Evolutionary conservation across 345 rosid species (phyloP), one percentile per base, ranked within the genome.

Genomic region (Salix suchowensis): DNA sequence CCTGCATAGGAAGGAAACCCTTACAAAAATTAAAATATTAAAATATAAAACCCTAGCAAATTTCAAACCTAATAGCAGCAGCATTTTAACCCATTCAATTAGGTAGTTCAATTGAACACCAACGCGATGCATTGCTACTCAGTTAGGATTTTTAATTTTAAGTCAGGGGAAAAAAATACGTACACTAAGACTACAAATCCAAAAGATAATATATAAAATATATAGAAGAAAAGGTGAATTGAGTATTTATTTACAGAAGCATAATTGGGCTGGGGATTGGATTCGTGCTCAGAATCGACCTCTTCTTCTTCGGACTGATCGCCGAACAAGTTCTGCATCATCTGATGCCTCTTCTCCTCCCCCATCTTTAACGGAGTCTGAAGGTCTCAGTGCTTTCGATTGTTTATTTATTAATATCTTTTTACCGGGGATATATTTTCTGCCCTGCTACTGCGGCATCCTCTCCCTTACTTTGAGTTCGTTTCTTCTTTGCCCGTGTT

Each of bases 261-360:
- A 79, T 90, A 92, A 61, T 83, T 82, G 4, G 99, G 97, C 62
- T 92, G 98, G 74, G 94, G 98, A 69, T 91, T 96, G 67, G 98
- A 96, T 75, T 96, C 99, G 70, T 93, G 99, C 76, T 93, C 98
- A 79, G 98, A 96, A 81, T 96, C 98, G 78, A 93, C 78, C 85
- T 92, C 97, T 74, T 90, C 92, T 81, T 87, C 98, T 83, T 93
- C 99, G 42, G 99, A 96, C 74, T 92, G 92, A 78, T 96, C 97
- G 42, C 99, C 99, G 89, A 96, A 96, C 34, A 93, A 87, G 71
- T 93, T 90, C 84, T 92, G 97, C 99, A 93, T 96, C 97, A 96
- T 93, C 92, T 87, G 87, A 70, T 86, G 91, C 87, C 99, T 87
- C 87, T 91, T 93, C 85, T 88, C 97, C 75, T 88, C 93, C 24